Evolutionary conservation across 2,329 filamentous ascomycete species (phyloP).

Genomic region (Alternaria metachromatica): DNA sequence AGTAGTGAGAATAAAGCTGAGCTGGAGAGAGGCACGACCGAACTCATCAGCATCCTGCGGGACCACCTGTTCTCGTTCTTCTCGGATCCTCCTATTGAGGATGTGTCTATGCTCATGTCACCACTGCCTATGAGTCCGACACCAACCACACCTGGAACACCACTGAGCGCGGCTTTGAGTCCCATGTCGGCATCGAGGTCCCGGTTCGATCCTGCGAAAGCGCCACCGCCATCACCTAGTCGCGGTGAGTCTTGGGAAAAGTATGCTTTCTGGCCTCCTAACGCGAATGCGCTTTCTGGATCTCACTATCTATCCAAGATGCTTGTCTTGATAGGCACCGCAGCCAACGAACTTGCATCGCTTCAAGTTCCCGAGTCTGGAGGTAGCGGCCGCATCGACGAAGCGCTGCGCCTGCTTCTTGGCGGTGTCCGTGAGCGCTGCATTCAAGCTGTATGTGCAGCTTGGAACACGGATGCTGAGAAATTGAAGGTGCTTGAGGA

Average conservation of each 20-base stretch:
- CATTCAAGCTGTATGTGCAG: slow-evolving; percentile 82
- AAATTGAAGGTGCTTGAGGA: slow-evolving; percentile 92
- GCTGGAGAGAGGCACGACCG: slow-evolving; percentile 77
- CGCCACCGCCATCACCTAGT: slow-evolving; percentile 75
- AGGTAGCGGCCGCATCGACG: slow-evolving; percentile 59
- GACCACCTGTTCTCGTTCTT: slow-evolving; percentile 85
- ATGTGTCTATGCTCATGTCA: slow-evolving; percentile 86
- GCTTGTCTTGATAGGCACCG: slow-evolving; percentile 81
- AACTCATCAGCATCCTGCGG: slow-evolving; percentile 83
- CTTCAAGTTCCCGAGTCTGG: slow-evolving; percentile 70
- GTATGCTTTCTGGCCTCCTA: slow-evolving; percentile 94
- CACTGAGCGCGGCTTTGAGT: slow-evolving; percentile 60
- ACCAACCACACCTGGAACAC: slow-evolving; percentile 66
- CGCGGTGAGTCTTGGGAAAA: slow-evolving; percentile 90
- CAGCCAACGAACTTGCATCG: slow-evolving; percentile 82
- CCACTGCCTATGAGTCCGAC: slow-evolving; percentile 74
- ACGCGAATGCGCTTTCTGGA: slow-evolving; percentile 90
- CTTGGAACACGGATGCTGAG: slow-evolving; percentile 93
- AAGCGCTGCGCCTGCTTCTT: slow-evolving; percentile 78
- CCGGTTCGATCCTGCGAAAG: slow-evolving; percentile 77
- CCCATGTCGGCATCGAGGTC: slow-evolving; percentile 74
- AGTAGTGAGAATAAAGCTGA: slow-evolving; percentile 73
- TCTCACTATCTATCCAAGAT: slow-evolving; percentile 87
- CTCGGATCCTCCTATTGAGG: slow-evolving; percentile 84
- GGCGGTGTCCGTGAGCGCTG: slow-evolving; percentile 82